A percentile compares a stretch with the other conserved stretches of the same genome.
Conservation (phyloP, 2,329 filamentous ascomycete species). For the Cadophora malorum region DNA sequence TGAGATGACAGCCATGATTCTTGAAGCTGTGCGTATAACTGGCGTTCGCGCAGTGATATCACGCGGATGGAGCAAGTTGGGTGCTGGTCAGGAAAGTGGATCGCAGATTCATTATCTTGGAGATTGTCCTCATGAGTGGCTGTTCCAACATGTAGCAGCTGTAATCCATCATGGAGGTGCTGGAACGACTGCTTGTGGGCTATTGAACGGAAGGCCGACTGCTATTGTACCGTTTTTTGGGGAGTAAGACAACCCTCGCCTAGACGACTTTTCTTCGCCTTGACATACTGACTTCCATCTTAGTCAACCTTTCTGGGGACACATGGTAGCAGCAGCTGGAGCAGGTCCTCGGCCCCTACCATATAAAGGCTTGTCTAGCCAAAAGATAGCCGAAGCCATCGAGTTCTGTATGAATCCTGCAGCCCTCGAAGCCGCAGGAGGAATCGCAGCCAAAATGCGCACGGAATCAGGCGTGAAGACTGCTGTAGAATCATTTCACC, state of each 20-base stretch:
- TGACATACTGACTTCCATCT: not conserved
- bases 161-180: slow-evolving; percentile 24
- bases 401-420: slow-evolving; percentile 45
- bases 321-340: slow-evolving; percentile 50
- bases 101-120: slow-evolving; percentile 26
- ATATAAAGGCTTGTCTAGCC: slow-evolving; percentile 45
- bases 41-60: slow-evolving; percentile 48
- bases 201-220: slow-evolving; percentile 47
- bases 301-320: slow-evolving; percentile 53
- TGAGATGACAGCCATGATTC: slow-evolving; percentile 46
- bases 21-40: slow-evolving; percentile 45
- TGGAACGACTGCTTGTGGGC: slow-evolving; percentile 45
- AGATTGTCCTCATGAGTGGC: slow-evolving; percentile 43
- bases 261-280: no score
- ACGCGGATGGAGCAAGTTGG: slow-evolving; percentile 48
- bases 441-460: slow-evolving; percentile 47
- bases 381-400: slow-evolving; percentile 49
- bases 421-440: slow-evolving; percentile 43
- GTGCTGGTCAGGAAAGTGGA: slow-evolving; percentile 26
- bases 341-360: slow-evolving; percentile 51
- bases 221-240: slow-evolving; percentile 52
- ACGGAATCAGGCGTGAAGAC: slow-evolving; percentile 48
- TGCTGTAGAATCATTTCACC: slow-evolving; percentile 51
- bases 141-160: slow-evolving; percentile 44
- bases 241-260: slow-evolving; percentile 35